Evolutionary conservation across 345 rosid genomes (phyloP), one percentile per base, ranked within the genome.

Genomic region (Bruguiera parviflora): DNA sequence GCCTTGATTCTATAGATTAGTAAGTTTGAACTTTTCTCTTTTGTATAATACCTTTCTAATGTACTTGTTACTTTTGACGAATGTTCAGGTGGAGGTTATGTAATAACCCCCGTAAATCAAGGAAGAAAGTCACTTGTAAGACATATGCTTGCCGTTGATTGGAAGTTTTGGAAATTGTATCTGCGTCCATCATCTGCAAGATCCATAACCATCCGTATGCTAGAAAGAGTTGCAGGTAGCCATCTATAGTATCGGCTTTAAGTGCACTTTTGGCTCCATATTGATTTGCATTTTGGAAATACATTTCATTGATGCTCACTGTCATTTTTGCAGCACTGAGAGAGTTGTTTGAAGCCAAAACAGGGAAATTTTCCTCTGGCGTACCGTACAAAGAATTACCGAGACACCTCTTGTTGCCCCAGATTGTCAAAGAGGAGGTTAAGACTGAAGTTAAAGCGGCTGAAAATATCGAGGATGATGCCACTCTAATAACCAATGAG

Each of bases 131-230:
- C 99, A 21, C 71, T 85, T 39, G 97, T 95, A 35, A 95, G 88
- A 67, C 97, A 92, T 81, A 95, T 95, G 99, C 86, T 92, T 66
- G 86, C 99, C 25, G 79, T 90, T 65, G 92, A 95, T 72, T 92
- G 99, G 99, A 90, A 87, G 75, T 87, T 75, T 66, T 90, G 97
- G 96, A 92, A 86, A 75, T 70, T 84, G 64, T 85, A 86, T 73
- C 64, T 87, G 29, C 77, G 79, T 18, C 91, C 89, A 60, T 70
- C 97, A 19, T 82, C 89, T 37, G 82, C 87, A 65, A 81, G 96
- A 79, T 69, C 89, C 25, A 79, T 88, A 61, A 92, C 98, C 37
- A 89, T 90, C 61, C 75, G 85, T 59, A 81, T 87, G 92, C 90
- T 95, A 53, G 97, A 88, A 80, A 85, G 92, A 73, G 80, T 95